phyloP scores from a whole-genome alignment of 805 yeast genomes.

The Sugiyamaella marilandica region DNA sequence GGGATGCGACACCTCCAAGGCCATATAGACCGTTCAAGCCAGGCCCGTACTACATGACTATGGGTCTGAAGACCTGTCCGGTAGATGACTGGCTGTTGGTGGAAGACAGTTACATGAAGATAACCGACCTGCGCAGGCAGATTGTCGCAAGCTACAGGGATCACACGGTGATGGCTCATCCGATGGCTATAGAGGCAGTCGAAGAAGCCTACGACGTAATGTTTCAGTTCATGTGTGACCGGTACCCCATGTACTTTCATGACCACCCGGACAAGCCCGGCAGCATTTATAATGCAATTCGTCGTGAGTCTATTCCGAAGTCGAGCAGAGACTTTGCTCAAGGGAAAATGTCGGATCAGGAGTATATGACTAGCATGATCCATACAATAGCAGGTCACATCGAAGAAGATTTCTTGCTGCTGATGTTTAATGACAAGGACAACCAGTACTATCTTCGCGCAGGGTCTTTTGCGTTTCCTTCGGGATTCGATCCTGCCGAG shows the following conservation, averaged over 20 bases:
- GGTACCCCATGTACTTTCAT: constrained; percentile 53
- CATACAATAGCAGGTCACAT: constrained; percentile 32
- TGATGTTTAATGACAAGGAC: constrained; percentile 47
- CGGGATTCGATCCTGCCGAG: constrained; percentile 63
- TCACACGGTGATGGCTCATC: constrained; percentile 34
- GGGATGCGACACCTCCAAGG: constrained; percentile 42
- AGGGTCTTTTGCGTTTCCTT: constrained; percentile 58
- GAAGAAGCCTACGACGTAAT: constrained; percentile 47
- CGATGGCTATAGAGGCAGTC: constrained; percentile 35
- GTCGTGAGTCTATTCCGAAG: constrained; percentile 22
- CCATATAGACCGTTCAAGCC: constrained; percentile 57
- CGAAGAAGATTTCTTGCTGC: constrained; percentile 61
- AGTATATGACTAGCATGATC: constrained; percentile 18
- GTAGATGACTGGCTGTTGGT: constrained; percentile 55
- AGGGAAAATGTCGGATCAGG: constrained; percentile 21
- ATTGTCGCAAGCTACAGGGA: constrained; percentile 29
- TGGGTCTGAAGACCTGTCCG: constrained; percentile 51
- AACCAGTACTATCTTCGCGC: constrained; percentile 48
- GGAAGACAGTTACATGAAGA: constrained; percentile 53
- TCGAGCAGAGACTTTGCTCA: constrained; percentile 21
- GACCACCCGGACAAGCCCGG: constrained; percentile 25
- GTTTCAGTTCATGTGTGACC: constrained; percentile 36
- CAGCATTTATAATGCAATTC: constrained; percentile 37
- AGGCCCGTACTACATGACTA: constrained; percentile 55
- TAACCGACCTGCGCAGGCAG: constrained; percentile 39